Conservation (phyloP, 768 basidiomycete genomes). For the Amanita brunnescens region DNA sequence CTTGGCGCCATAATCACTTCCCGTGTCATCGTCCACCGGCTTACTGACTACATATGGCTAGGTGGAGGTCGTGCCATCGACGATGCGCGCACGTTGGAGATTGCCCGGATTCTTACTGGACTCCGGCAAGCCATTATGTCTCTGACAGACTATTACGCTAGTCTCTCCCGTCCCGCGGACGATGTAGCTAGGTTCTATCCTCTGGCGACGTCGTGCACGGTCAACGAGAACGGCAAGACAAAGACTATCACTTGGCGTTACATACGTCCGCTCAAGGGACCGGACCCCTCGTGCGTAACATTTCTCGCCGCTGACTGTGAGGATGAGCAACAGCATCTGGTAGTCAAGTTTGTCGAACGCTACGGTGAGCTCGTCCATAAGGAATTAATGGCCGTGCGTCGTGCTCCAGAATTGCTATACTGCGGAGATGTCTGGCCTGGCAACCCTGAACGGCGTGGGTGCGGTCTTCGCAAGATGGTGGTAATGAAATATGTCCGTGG, state of each 20-base stretch:
- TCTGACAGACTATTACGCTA: background rate
- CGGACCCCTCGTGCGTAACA: background rate
- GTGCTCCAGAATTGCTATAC: background rate
- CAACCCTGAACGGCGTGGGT: background rate
- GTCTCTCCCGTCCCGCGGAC: background rate
- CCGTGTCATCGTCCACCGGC: slow-evolving; percentile 9
- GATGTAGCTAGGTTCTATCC: background rate
- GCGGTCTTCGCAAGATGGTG: background rate
- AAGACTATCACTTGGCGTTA: background rate
- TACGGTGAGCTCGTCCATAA: background rate
- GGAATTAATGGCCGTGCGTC: background rate
- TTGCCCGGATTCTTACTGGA: background rate
- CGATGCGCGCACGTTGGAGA: background rate
- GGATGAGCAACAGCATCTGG: background rate
- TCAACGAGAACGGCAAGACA: background rate
- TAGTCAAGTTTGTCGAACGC: background rate
- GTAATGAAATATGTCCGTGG: background rate
- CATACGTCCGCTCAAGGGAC: background rate
- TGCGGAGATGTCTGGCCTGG: background rate
- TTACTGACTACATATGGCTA: slow-evolving; percentile 12
- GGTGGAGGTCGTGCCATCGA: background rate
- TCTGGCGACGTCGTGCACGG: background rate
- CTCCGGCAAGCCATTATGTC: background rate
- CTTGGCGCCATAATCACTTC: slow-evolving; percentile 10
- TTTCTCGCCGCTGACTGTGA: background rate